Percentiles rank a stretch among this genome's conserved stretches.
Evolutionary conservation across 257 asterid genomes (phyloP).

Genomic region (Penstemon eatonii): DNA sequence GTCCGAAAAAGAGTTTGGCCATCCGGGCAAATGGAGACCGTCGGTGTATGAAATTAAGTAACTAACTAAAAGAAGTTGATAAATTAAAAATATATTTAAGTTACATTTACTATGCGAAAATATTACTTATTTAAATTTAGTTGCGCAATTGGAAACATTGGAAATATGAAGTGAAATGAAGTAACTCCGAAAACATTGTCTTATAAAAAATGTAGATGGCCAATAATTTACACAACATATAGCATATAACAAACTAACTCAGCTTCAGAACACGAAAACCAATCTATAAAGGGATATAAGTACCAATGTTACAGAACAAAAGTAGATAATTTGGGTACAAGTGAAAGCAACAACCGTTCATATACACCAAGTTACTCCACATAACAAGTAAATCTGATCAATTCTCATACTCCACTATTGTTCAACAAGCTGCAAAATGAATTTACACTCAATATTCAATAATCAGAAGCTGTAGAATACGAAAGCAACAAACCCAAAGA

Average conservation of each 20-base stretch:
- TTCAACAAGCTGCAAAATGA: conserved; percentile 34
- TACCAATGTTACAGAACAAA: conserved; percentile 27
- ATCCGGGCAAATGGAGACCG: no score
- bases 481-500: conserved; percentile 9
- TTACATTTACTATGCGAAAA: no score
- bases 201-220: conserved; percentile 13
- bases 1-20: no score
- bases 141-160: no score
- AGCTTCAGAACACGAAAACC: conserved; percentile 22
- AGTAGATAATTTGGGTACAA: conserved; percentile 13
- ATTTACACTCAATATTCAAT: conserved; percentile 13
- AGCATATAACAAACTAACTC: conserved; percentile 16
- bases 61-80: no score
- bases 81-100: no score
- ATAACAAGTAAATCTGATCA: conserved; percentile 20
- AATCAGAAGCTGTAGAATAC: conserved; percentile 20
- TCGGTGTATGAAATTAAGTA: no score
- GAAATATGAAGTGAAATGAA: neutral
- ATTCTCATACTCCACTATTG: conserved; percentile 21
- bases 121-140: no score
- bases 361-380: conserved; percentile 34
- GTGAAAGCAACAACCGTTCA: conserved; percentile 15
- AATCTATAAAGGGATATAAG: conserved; percentile 21
- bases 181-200: neutral
- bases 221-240: conserved; percentile 25